These are phyloP conservation scores for Zalaria obscura DNA, from an alignment of 2,329 filamentous ascomycete genomes.

Conservation along the genomic window DNA sequence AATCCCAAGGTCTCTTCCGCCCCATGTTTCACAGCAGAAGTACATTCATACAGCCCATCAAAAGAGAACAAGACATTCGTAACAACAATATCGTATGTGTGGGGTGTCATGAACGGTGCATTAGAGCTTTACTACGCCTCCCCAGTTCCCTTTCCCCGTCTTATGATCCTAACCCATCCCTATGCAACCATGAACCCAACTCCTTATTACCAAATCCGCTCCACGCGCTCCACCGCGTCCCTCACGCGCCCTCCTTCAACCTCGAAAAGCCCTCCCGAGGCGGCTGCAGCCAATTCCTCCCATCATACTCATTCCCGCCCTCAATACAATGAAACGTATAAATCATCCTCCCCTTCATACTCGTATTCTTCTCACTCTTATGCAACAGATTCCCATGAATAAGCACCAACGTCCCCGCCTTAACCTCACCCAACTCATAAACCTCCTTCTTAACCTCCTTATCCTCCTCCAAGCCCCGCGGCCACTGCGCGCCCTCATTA, in stretches of 20 bases:
- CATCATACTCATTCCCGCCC: conserved; percentile 64
- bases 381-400: conserved; percentile 95
- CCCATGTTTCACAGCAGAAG: too few species aligned
- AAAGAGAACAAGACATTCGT: too few species aligned
- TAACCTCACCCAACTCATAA: conserved; percentile 74
- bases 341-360: conserved; percentile 75
- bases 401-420: conserved; percentile 76
- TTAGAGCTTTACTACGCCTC: too few species aligned
- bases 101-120: too few species aligned
- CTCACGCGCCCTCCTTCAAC: conserved; percentile 4
- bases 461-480: conserved; percentile 24
- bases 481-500: conserved; percentile 47
- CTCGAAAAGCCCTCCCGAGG: conserved; percentile 55
- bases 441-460: conserved; percentile 33
- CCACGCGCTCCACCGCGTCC: too few species aligned
- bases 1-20: too few species aligned
- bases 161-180: too few species aligned
- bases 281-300: conserved; percentile 86
- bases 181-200: too few species aligned
- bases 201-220: too few species aligned
- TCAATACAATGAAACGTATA: conserved; percentile 98
- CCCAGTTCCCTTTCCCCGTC: too few species aligned
- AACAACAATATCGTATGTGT: too few species aligned
- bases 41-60: too few species aligned
- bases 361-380: conserved; percentile 88